Evolutionary conservation across 345 rosid genomes (phyloP).

Genomic region (Euphorbia tirucalli): DNA sequence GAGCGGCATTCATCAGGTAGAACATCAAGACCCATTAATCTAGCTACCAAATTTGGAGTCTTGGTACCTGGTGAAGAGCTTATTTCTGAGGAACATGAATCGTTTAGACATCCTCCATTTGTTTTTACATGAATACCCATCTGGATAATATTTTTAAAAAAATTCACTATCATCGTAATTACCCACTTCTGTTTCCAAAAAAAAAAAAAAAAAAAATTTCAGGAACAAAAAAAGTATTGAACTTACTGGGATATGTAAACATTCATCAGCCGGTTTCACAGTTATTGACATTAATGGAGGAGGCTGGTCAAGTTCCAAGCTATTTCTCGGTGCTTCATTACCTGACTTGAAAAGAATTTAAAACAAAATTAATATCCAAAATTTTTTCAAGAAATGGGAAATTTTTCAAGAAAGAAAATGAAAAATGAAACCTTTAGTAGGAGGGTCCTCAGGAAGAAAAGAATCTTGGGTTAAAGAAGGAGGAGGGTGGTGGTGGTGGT

Average conservation of each 20-base stretch:
- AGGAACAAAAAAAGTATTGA: neutral
- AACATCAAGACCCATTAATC: conserved; percentile 94
- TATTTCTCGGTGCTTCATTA: conserved; percentile 72
- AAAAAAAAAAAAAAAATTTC: neutral
- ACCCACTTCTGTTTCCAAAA: conserved; percentile 22
- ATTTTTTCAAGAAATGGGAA: neutral
- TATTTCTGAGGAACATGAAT: conserved; percentile 49
- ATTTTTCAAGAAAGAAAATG: neutral
- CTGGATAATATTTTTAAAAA: conserved; percentile 29
- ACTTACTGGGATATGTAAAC: conserved; percentile 53
- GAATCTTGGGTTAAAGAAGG: conserved; percentile 44
- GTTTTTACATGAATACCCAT: conserved; percentile 77
- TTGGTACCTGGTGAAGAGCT: conserved; percentile 67
- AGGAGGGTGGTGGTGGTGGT: conserved; percentile 45
- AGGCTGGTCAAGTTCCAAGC: conserved; percentile 63
- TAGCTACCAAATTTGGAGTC: conserved; percentile 81
- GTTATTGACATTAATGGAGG: conserved; percentile 36
- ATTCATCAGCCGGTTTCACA: conserved; percentile 44
- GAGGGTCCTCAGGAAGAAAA: conserved; percentile 20
- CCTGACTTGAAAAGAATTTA: conserved; percentile 42
- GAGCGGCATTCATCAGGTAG: conserved; percentile 58
- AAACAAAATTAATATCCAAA: neutral
- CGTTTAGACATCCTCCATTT: conserved; percentile 25
- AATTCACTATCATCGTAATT: conserved; percentile 30
- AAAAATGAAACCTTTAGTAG: conserved; percentile 43